These are phyloP conservation scores for Echites panduratus DNA, from an alignment of 257 asterid genomes.

Conservation along the genomic window DNA sequence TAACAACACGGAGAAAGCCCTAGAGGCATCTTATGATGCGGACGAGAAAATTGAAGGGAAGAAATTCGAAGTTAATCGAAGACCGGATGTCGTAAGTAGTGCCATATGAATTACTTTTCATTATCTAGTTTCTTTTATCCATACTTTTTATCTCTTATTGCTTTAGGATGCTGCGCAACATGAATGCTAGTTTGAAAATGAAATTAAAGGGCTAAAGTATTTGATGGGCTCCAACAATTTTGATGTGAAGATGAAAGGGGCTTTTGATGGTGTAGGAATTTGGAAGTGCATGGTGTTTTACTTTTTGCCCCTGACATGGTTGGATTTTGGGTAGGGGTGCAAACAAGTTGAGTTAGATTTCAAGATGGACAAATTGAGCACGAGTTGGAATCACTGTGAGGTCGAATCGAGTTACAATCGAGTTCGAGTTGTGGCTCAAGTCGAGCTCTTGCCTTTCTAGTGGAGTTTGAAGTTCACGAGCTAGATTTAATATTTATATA, in stretches of 20 bases:
- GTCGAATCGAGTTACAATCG: too few species aligned
- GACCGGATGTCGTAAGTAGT: constrained; percentile 71
- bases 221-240: neutral
- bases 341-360: too few species aligned
- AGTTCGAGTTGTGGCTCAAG: too few species aligned
- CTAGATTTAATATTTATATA: too few species aligned
- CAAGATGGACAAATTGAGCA: too few species aligned
- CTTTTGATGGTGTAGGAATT: neutral
- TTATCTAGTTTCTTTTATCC: neutral
- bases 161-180: neutral
- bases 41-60: constrained; percentile 31
- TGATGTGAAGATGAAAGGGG: neutral
- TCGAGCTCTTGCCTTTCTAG: too few species aligned
- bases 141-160: neutral
- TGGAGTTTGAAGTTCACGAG: too few species aligned
- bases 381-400: too few species aligned
- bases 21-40: neutral
- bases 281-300: neutral
- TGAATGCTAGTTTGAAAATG: neutral
- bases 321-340: neutral
- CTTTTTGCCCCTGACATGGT: neutral
- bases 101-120: constrained; percentile 11
- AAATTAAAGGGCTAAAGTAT: neutral
- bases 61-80: constrained; percentile 50
- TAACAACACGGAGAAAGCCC: neutral